These are phyloP conservation scores for Neurospora sp. DNA, from an alignment of 495 filamentous ascomycete species.

Conservation along the genomic window DNA sequence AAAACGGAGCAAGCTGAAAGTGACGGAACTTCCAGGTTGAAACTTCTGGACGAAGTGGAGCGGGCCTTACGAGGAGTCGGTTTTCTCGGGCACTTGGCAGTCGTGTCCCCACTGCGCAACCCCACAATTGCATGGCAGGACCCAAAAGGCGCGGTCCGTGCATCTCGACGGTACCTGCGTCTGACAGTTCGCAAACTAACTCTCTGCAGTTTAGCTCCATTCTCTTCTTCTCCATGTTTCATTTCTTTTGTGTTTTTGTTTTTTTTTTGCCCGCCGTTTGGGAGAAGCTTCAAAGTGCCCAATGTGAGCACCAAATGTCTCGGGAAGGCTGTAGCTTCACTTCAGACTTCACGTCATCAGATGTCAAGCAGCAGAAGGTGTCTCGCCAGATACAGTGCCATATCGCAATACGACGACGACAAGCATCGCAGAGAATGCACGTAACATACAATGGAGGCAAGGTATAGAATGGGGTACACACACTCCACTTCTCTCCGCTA, in stretches of 20 bases:
- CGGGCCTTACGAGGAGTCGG: not conserved
- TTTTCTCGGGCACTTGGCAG: not conserved
- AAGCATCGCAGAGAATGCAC: not conserved
- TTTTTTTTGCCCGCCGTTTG: not conserved
- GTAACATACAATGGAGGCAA: not conserved
- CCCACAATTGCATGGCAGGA: not conserved
- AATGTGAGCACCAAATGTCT: not conserved
- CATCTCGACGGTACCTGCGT: not conserved
- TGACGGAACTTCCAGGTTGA: not conserved
- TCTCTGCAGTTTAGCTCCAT: not conserved
- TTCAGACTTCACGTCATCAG: not conserved
- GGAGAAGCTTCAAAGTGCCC: not conserved
- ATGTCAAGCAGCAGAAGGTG: not conserved
- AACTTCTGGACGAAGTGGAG: not conserved
- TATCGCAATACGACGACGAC: not conserved
- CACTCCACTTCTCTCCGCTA: not conserved
- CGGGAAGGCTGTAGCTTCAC: not conserved
- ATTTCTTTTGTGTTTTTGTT: not conserved
- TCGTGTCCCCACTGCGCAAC: not conserved
- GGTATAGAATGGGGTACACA: not conserved
- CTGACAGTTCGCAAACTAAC: not conserved
- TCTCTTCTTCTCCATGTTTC: not conserved
- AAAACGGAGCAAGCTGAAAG: not conserved
- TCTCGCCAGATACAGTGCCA: not conserved
- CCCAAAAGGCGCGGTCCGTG: not conserved